phyloP scores from a whole-genome alignment of 495 filamentous ascomycete species.

The Penicillium coffeae region DNA sequence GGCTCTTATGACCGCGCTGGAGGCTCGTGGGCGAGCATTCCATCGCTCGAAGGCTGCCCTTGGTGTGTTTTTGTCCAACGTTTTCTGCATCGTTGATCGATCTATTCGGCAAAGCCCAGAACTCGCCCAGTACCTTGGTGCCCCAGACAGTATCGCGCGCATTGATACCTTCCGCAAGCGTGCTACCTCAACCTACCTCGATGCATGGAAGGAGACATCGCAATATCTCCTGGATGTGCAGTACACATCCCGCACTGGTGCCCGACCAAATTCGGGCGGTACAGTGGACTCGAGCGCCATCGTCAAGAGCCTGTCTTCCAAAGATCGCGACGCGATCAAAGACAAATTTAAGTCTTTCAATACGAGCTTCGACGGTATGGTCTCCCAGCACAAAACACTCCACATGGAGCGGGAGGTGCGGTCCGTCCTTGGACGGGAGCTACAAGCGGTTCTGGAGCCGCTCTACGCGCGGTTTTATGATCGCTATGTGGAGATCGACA shows the following conservation, averaged over 20 bases:
- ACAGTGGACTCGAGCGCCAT: conserved; percentile 72
- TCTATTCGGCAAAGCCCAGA: conserved; percentile 75
- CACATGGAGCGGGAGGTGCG: conserved; percentile 88
- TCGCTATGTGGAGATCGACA: conserved; percentile 96
- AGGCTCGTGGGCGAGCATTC: conserved; percentile 66
- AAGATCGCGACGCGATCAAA: conserved; percentile 94
- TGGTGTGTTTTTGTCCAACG: conserved; percentile 91
- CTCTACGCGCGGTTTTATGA: conserved; percentile 95
- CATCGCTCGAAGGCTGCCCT: conserved; percentile 74
- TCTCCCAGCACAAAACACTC: conserved; percentile 70
- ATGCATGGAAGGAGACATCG: conserved; percentile 85
- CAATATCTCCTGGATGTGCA: conserved; percentile 84
- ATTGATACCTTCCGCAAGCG: conserved; percentile 87
- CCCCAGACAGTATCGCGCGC: conserved; percentile 53
- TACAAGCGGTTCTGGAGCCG: conserved; percentile 86
- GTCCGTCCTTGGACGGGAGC: conserved; percentile 69
- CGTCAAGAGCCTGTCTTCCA: conserved; percentile 74
- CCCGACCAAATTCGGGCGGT: conserved; percentile 64
- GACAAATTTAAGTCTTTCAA: conserved; percentile 95
- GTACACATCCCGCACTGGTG: conserved; percentile 67
- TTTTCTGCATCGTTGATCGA: conserved; percentile 77
- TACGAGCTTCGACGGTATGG: conserved; percentile 79
- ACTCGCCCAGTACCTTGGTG: conserved; percentile 66
- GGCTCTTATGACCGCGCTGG: conserved; percentile 69
- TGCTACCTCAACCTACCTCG: conserved; percentile 73